phyloP scores from a whole-genome alignment of 164 flowering plant species.

The Kalanchoe fedtschenkoi region DNA sequence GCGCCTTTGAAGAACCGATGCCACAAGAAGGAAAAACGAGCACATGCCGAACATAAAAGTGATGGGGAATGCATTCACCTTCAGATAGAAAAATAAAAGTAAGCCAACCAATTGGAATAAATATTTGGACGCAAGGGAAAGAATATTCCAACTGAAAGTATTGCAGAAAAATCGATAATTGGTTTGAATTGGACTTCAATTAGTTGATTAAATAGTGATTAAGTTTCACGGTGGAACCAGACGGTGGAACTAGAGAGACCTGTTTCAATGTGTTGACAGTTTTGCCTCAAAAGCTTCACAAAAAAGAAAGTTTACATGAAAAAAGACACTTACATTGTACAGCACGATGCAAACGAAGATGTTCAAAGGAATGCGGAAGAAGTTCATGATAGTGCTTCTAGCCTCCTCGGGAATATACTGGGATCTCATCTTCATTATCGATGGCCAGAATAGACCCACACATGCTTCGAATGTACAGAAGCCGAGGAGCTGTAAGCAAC shows the following conservation, averaged over 20 bases:
- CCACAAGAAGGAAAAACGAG: conserved; percentile 85
- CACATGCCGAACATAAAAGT: conserved; percentile 98
- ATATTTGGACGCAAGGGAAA: not conserved
- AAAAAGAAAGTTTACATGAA: not conserved
- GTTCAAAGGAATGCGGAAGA: conserved; percentile 95
- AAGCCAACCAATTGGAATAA: not conserved
- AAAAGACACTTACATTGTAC: conserved; percentile 55
- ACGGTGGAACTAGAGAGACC: not conserved
- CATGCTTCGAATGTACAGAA: conserved; percentile 89
- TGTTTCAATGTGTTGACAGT: not conserved
- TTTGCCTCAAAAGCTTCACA: not conserved
- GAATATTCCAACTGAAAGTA: not conserved
- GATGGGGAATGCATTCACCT: conserved; percentile 98
- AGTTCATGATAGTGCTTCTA: conserved; percentile 96
- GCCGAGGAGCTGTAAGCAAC: conserved; percentile 75
- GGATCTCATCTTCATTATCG: conserved; percentile 97
- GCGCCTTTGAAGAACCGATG: conserved; percentile 78
- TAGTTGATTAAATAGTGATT: no score
- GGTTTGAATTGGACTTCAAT: not conserved
- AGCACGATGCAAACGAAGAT: conserved; percentile 84
- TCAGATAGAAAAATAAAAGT: conserved; percentile 1
- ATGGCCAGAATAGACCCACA: conserved; percentile 96
- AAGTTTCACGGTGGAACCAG: no score
- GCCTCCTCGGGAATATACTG: conserved; percentile 98
- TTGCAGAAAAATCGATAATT: not conserved